phyloP scores from a whole-genome alignment of 257 asterid species.

The Vinca minor region DNA sequence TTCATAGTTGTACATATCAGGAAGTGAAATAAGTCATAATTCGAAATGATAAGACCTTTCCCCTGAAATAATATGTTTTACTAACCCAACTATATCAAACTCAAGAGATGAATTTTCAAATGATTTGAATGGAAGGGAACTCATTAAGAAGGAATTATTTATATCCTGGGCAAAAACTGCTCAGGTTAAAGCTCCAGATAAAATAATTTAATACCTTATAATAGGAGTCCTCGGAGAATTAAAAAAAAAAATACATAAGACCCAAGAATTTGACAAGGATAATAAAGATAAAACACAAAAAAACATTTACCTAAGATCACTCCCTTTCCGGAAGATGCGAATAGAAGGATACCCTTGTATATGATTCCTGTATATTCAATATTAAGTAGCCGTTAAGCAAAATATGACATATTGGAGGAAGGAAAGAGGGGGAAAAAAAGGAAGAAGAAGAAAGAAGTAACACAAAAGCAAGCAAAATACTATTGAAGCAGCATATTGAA shows the following conservation, averaged over 20 bases:
- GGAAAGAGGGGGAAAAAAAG: too few relatives aligned
- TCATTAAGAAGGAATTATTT: neutral
- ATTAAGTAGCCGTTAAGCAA: constrained; percentile 12
- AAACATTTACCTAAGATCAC: constrained; percentile 57
- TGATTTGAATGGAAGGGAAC: neutral
- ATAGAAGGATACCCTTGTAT: constrained; percentile 75
- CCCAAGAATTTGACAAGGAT: neutral
- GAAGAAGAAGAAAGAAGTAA: too few relatives aligned
- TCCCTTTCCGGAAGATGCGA: constrained; percentile 85
- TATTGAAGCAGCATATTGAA: neutral
- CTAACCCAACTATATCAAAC: neutral
- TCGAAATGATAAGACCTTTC: neutral
- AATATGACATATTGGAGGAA: neutral
- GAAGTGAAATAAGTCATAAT: neutral
- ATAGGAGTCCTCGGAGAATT: neutral
- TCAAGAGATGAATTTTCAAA: neutral
- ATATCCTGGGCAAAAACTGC: neutral
- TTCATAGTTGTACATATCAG: neutral
- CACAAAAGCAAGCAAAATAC: too few relatives aligned
- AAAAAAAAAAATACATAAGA: neutral
- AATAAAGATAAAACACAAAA: neutral
- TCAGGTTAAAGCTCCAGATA: neutral
- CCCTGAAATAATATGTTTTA: neutral
- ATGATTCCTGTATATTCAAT: constrained; percentile 12
- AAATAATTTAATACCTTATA: neutral